Conservation (phyloP, 306 rosid species). For the Quercus glauca region DNA sequence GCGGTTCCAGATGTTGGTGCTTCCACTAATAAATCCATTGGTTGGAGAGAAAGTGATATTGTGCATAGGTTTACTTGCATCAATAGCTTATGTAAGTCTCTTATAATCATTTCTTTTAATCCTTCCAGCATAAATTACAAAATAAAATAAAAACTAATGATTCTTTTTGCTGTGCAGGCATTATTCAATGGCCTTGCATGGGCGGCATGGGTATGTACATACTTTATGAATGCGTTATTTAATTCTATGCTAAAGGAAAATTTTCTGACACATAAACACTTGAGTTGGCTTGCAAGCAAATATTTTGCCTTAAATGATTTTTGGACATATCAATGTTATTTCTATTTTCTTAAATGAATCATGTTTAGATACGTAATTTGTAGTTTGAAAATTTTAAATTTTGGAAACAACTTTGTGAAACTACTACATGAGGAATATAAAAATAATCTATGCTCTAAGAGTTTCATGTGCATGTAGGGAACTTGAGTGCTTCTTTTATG, state of each 20-base stretch:
- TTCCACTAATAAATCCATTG: slow-evolving; percentile 74
- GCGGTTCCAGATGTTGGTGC: slow-evolving; percentile 57
- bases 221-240: not conserved
- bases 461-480: not conserved
- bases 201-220: slow-evolving; percentile 74
- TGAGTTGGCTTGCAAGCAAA: too few relatives aligned
- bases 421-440: not conserved
- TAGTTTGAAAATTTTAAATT: not conserved
- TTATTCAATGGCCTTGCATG: slow-evolving; percentile 81
- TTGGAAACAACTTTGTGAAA: not conserved
- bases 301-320: too few relatives aligned
- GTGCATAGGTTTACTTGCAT: slow-evolving; percentile 63
- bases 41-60: slow-evolving; percentile 78
- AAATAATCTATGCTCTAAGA: not conserved
- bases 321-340: too few relatives aligned
- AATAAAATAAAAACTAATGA: not conserved
- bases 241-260: not conserved
- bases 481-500: too few relatives aligned
- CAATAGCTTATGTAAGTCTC: slow-evolving; percentile 77
- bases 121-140: not conserved
- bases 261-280: not conserved
- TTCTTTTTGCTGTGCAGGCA: slow-evolving; percentile 41
- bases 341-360: not conserved
- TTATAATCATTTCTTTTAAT: not conserved
- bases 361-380: not conserved